Conservation (phyloP, 345 rosid genomes). For the Populus tremula region DNA sequence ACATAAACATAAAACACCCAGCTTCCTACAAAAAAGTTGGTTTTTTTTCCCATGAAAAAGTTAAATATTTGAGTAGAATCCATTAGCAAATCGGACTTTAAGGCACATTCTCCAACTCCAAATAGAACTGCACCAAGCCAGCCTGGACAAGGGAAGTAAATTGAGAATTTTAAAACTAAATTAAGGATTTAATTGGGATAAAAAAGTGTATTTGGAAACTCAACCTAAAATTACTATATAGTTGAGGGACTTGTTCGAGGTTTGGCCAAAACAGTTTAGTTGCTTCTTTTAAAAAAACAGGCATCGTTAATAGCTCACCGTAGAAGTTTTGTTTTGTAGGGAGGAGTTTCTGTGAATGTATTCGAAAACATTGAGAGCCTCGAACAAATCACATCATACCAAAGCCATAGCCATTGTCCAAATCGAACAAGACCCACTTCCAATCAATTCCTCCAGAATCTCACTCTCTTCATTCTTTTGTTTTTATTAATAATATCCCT, state of each 20-base stretch:
- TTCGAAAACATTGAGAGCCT: conserved; percentile 15
- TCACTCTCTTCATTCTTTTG: background rate
- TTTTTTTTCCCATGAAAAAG: background rate
- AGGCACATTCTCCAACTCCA: too few relatives aligned
- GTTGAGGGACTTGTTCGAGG: background rate
- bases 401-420: conserved; percentile 23
- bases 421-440: conserved; percentile 25
- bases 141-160: background rate
- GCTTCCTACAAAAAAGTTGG: too few relatives aligned
- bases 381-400: conserved; percentile 27
- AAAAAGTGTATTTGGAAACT: background rate
- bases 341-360: background rate
- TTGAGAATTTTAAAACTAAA: background rate
- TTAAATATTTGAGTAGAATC: background rate
- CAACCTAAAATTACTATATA: background rate
- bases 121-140: background rate
- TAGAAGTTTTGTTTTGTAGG: background rate
- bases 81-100: background rate
- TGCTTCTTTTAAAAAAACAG: background rate
- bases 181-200: background rate
- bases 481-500: background rate
- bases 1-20: too few relatives aligned
- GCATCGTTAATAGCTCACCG: background rate
- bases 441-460: conserved; percentile 6
- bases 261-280: background rate